A percentile compares a stretch with the other conserved stretches of the same genome.
phyloP scores from a whole-genome alignment of 179 eudicot species.

The Amaranthus tricolor region DNA sequence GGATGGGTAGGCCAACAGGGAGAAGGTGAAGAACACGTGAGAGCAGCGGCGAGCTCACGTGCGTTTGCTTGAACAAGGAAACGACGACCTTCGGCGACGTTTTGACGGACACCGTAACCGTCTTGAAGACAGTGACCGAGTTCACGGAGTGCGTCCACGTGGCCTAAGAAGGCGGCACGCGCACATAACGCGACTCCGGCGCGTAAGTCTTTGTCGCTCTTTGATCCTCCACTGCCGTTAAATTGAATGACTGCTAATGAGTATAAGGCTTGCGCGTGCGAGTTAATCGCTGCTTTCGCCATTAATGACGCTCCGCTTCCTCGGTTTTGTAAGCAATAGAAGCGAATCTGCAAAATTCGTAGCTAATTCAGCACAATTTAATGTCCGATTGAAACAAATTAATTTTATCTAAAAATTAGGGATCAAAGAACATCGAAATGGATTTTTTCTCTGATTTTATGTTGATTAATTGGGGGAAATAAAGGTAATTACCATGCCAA shows the following conservation, averaged over 20 bases:
- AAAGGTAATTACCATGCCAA: constrained; percentile 59
- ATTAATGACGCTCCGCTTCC: constrained; percentile 52
- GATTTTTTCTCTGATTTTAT: not conserved
- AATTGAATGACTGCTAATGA: constrained; percentile 62
- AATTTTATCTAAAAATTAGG: not conserved
- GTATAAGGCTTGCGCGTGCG: constrained; percentile 54
- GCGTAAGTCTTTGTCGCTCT: constrained; percentile 55
- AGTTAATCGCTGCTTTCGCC: constrained; percentile 58
- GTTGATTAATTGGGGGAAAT: not conserved
- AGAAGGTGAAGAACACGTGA: constrained; percentile 20
- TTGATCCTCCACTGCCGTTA: constrained; percentile 66
- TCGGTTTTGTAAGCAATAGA: constrained; percentile 54
- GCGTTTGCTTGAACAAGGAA: constrained; percentile 65
- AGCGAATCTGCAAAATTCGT: constrained; percentile 32
- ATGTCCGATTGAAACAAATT: no score
- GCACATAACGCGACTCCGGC: constrained; percentile 67
- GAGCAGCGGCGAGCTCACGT: constrained; percentile 47
- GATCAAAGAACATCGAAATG: no score
- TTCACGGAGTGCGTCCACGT: constrained; percentile 62
- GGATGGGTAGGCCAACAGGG: constrained; percentile 1
- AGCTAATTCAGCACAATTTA: not conserved
- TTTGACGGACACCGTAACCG: constrained; percentile 58
- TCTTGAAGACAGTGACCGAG: constrained; percentile 73
- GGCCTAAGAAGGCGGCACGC: constrained; percentile 62
- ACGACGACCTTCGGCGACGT: constrained; percentile 47